Evolutionary conservation across 768 basidiomycete genomes (phyloP), one percentile per base, ranked within the genome.

Genomic region (Sarcomyxa edulis): DNA sequence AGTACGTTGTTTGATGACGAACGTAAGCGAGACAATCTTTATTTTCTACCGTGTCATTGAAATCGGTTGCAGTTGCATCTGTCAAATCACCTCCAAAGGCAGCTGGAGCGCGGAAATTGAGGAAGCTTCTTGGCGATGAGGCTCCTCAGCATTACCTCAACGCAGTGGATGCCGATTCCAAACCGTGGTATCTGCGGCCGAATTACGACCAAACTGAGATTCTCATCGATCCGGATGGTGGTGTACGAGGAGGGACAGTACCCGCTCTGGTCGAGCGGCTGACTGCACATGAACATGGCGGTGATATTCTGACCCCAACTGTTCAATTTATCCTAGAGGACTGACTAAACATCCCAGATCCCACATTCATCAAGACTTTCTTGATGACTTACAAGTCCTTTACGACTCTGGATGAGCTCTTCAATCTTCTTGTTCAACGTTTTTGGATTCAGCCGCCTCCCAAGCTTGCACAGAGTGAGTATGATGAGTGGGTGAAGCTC

Each of bases 371-470:
- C 57, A 82, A 84, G 55, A 83, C 93, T 1, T 98, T 98, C 74
- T 62, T 98, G 47, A 84, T 96, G 78, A 96, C 95, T 1, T 96
- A 90, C 70, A 90, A 93, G 53, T 93, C 91, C 1, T 97, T 98
- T 60, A 89, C 88, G 11, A 82, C 81, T 5, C 66, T 87, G 31
- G 76, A 87, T 40, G 83, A 91, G 33, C 65, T 98, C 7, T 83
- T 95, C 39, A 81, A 91, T 42, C 69, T 85, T 12, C 78, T 98
- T 14, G 74, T 86, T 6, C 69, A 74, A 30, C 80, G 95, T 12
- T 98, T 92, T 62, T 70, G 73, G 49, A 82, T 93, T 19, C 69
- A 76, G 34, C 72, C 87, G 16, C 95, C 93, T 1, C 68, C 73
- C 5, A 79, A 74, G 5, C 53, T 97, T 25, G 70, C 64, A 7